A percentile compares a stretch with the other conserved stretches of the same genome.
These are phyloP conservation scores for Amylostereum areolatum DNA, from an alignment of 1,284 basidiomycete genomes.

Conservation along the genomic window DNA sequence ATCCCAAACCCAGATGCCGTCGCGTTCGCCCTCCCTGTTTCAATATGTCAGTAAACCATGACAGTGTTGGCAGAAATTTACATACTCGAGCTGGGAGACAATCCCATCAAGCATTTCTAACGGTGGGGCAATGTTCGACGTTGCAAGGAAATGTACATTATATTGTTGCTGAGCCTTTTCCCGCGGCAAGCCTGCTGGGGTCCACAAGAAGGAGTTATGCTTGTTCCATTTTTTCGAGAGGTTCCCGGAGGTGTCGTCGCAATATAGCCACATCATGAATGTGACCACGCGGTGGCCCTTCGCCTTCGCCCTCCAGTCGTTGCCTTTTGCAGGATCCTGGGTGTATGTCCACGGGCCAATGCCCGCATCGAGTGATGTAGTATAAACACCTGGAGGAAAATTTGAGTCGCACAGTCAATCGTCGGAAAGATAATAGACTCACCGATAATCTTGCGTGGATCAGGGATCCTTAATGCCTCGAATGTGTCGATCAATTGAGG, in stretches of 20 bases:
- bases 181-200: constrained; percentile 20
- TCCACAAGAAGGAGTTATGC: constrained; percentile 30
- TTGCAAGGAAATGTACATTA: constrained; percentile 30
- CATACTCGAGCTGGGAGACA: constrained; percentile 21
- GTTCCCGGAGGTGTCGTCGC: constrained; percentile 40
- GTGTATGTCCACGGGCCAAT: background rate
- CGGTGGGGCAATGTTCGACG: constrained; percentile 32
- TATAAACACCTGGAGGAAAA: too few species aligned
- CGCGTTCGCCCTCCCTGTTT: constrained; percentile 17
- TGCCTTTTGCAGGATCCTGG: constrained; percentile 4
- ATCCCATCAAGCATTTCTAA: constrained; percentile 37
- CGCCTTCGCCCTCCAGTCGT: constrained; percentile 14
- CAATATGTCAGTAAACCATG: background rate
- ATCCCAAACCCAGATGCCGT: constrained; percentile 33
- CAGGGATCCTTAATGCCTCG: too few species aligned
- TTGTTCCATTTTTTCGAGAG: constrained; percentile 37
- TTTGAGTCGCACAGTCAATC: too few species aligned
- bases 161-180: constrained; percentile 13
- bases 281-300: constrained; percentile 14
- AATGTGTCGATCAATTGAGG: too few species aligned
- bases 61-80: constrained; percentile 1
- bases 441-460: too few species aligned
- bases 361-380: too few species aligned
- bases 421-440: too few species aligned
- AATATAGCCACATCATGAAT: constrained; percentile 35